Evolutionary conservation across 345 rosid genomes (phyloP).

Genomic region (Kandelia obovata): DNA sequence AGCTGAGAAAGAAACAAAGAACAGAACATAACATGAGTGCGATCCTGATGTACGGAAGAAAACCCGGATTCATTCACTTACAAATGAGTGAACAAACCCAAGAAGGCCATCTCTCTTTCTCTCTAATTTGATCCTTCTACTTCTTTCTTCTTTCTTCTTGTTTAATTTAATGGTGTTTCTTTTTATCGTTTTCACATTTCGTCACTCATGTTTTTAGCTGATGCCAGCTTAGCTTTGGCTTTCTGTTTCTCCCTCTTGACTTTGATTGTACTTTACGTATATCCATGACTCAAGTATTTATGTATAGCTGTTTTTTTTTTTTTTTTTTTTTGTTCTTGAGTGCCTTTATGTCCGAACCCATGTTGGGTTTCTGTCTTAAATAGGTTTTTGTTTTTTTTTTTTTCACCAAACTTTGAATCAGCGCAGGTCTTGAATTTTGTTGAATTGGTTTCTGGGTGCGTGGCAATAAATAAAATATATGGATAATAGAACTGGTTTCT

Average conservation of each 20-base stretch:
- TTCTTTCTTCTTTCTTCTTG: background rate
- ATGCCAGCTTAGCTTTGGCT: background rate
- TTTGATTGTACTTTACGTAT: background rate
- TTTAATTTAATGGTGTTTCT: background rate
- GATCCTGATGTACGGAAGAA: constrained; percentile 21
- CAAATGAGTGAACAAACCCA: background rate
- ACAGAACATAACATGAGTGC: background rate
- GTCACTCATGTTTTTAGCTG: constrained; percentile 9
- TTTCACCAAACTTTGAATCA: background rate
- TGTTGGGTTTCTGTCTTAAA: background rate
- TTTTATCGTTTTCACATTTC: constrained; percentile 1
- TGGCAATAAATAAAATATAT: constrained; percentile 11
- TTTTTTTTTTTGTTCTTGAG: background rate
- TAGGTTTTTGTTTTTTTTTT: background rate
- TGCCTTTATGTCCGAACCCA: background rate
- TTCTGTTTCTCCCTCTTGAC: background rate
- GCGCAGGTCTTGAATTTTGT: too few relatives aligned
- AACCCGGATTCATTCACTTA: background rate
- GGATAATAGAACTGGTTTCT: constrained; percentile 47
- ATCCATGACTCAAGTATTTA: too few relatives aligned
- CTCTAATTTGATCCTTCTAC: background rate
- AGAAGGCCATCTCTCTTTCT: background rate
- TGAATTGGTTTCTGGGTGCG: too few relatives aligned
- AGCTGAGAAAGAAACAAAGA: background rate
- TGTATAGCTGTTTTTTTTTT: background rate